Base-by-base conservation (phyloP, 2,329 filamentous ascomycete species). In the Fusarium foetens region DNA sequence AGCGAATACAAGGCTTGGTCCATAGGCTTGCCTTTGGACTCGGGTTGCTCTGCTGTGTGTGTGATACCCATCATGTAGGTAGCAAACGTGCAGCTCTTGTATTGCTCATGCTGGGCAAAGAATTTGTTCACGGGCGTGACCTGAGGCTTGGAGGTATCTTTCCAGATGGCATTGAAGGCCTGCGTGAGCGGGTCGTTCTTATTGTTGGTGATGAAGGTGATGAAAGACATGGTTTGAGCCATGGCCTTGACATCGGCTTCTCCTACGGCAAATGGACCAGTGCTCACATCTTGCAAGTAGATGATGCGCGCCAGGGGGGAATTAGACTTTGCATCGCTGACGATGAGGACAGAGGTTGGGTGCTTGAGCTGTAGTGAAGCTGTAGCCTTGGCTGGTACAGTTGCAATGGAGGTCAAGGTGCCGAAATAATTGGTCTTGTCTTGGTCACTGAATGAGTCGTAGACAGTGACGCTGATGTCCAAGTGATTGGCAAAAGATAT, bases 351-450 rank as follows among this genome's bases (percentile, higher is more conserved):
- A 1, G 58, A 61, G 5, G 25, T 10, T 17, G 31, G 21, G 25
- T 57, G 58, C 7, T 23, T 43, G 25, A 61, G 49, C 3, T 61
- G 13, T 2, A 61, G 31, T 25, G 38, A 21, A 11, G 49, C 17
- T 27, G 31, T 57, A 5, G 31, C 14, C 2, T 61, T 57, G 5
- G 58, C 1, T 0, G 58, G 39, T 14, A 57, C 49, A 5, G 39
- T 57, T 8, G 12, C 31, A 31, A 61, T n/a, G 5, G 6, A 19
- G 21, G 58, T 61, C 19, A 61, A 43, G 12, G 38, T 61, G 7
- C 58, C 58, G 19, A 61, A 61, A 25, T 61, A 61, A 21, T 61
- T 61, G 25, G 19, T 36, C 17, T 36, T 61, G 25, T 61, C 58
- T 57, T 61, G 31, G 16, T 27, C 12, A 23, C 58, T 57, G 8